Evolutionary conservation across 495 filamentous ascomycete species (phyloP), one percentile per base, ranked within the genome.

Genomic region (Lophium mytilinum): DNA sequence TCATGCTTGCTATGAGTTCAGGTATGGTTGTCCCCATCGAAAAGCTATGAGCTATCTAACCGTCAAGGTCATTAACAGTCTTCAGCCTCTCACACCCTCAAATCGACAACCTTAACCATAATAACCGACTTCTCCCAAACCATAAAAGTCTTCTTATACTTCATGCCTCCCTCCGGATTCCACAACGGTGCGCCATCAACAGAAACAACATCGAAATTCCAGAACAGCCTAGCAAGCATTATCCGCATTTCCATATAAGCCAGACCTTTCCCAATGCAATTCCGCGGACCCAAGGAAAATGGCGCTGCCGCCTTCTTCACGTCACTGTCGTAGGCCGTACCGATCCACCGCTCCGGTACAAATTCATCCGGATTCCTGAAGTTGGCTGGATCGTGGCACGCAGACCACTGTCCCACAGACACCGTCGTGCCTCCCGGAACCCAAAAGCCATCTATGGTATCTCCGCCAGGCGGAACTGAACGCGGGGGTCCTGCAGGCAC

Each of bases 181-280:
- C 73, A 77, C n/a, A 71, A 64, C 14, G 50, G 21, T n/a, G 56
- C 53, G 18, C 70, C 68, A 11, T 71, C 68, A 11, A 60, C 64
- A 37, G 68, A 66, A 24, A 58, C 50, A 50, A 77, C 59, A 53
- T 80, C 76, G 42, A 78, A 80, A 30, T 73, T 71, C 65, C 66
- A 75, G 35, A 78, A 61, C 40, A 78, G 53, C 9, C 68, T 64
- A 4, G 71, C 65, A 2, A 76, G 46, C 30, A 72, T 71, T 5
- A 75, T 53, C 7, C 71, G 69, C 68, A 78, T 73, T 61, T 77
- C 74, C 9, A 71, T 68, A 21, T 76, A 75, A 50, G 74, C 71
- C 42, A 76, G 65, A 55, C 75, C 76, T 40, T 62, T 65, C 9
- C 62, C 62, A 55, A 65, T 62, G 41, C 62, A 65, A 5, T 55